Base-by-base conservation (phyloP, 1,284 basidiomycete genomes). In the Hymenochaete sp. region DNA sequence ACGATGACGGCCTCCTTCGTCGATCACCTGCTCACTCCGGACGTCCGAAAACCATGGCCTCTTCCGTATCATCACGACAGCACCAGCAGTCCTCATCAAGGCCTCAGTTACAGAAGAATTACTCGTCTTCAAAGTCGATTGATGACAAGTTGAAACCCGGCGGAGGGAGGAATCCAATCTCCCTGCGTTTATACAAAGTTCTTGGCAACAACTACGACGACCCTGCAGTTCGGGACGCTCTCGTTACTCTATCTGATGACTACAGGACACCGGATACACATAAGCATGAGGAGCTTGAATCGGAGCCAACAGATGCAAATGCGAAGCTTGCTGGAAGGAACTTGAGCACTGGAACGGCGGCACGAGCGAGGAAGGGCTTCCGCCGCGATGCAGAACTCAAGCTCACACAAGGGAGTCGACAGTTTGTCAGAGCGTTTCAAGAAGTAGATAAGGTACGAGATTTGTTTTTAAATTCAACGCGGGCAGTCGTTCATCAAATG, bases 121-220 rank as follows among this genome's bases (percentile, higher is more conserved):
- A 13, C 18, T 32, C 29, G 8, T 26, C 44, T 3, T 42, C 39
- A 5, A 26, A 13, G 7, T 42, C 44, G 6, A 24, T 37, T n/a
- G 44, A 42, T 14, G 39, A 39, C 2, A 42, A 41, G 16, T 22
- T 27, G 18, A 46, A 46, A 14, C 32, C 32, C 8, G n/a, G n/a
- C n/a, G n/a, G n/a, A n/a, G n/a, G n/a, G n/a, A 59, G 61, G 41
- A 85, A 83, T 56, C 89, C 90, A 1, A 73, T 93, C 38, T 79
- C 84, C 14, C 65, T 87, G 4, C 74, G 90, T n/a, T 67, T 95
- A 14, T 91, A 89, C 65, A 95, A 95, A 62, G 80, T 95, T 45
- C 71, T 95, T 19, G 79, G 83, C 21, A 82, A 82, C 1, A 88
- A 79, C 46, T 93, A 88, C 53, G 82, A 92, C 42, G 90, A 93